Evolutionary conservation across 805 yeast species (phyloP).

Genomic region (Cyberlindnera xishuangbannaensis): DNA sequence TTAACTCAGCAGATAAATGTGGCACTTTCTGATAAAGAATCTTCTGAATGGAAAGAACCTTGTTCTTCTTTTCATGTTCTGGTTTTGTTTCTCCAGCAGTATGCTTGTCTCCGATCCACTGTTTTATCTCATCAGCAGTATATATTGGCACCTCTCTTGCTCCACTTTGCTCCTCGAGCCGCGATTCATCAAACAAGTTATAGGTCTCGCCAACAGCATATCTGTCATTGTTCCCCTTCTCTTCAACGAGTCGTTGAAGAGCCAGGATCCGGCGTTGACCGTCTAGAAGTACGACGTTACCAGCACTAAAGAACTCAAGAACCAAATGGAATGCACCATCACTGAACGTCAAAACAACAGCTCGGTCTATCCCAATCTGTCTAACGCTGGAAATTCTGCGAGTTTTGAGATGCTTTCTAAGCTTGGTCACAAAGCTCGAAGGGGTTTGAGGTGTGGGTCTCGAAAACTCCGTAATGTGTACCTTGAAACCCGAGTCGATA

Average conservation of each 20-base stretch:
- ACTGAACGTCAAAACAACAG: slow-evolving; percentile 77
- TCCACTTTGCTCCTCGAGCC: slow-evolving; percentile 32
- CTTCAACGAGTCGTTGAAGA: slow-evolving; percentile 73
- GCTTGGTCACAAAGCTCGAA: slow-evolving; percentile 75
- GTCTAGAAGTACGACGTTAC: slow-evolving; percentile 78
- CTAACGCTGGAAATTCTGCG: slow-evolving; percentile 66
- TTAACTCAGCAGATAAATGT: slow-evolving; percentile 71
- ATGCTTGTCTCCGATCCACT: slow-evolving; percentile 25
- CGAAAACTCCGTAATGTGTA: slow-evolving; percentile 74
- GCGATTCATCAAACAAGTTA: slow-evolving; percentile 47
- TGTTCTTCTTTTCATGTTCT: slow-evolving; percentile 29
- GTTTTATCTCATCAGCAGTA: slow-evolving; percentile 15
- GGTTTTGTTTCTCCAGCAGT: slow-evolving; percentile 1
- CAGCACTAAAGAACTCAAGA: slow-evolving; percentile 92
- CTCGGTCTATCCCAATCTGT: slow-evolving; percentile 76
- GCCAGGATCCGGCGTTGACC: slow-evolving; percentile 60
- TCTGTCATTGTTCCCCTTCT: slow-evolving; percentile 54
- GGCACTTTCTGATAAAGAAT: slow-evolving; percentile 62
- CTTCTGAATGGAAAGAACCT: slow-evolving; percentile 60
- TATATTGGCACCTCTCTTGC: slow-evolving; percentile 3
- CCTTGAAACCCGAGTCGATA: slow-evolving; percentile 80
- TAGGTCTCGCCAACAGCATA: slow-evolving; percentile 76
- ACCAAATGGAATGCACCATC: slow-evolving; percentile 77
- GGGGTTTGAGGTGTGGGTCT: slow-evolving; percentile 80
- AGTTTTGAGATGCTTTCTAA: slow-evolving; percentile 81